A percentile compares a stretch with the other conserved stretches of the same genome.
These are phyloP conservation scores for Diospyros lotus DNA, from an alignment of 148 eudicot genomes.

Conservation along the genomic window DNA sequence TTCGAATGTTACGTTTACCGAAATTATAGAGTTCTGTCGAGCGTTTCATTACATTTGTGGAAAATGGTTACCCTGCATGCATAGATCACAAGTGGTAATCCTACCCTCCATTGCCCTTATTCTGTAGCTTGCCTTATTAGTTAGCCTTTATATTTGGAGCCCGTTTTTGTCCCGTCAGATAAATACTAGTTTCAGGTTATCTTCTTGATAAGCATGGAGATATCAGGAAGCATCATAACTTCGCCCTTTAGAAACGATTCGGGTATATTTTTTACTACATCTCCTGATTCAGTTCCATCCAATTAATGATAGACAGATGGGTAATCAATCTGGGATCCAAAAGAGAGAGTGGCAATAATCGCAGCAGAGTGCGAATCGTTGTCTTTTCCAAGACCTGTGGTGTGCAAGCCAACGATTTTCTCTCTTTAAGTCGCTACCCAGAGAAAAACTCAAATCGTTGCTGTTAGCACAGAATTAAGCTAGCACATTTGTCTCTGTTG, in stretches of 20 bases:
- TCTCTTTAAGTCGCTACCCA: not conserved
- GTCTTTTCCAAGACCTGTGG: not conserved
- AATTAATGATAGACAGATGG: not conserved
- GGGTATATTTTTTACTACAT: not conserved
- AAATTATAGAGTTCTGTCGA: too few species aligned
- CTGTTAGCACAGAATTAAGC: too few species aligned
- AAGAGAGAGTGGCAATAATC: not conserved
- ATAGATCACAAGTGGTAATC: too few species aligned
- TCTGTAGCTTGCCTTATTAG: too few species aligned
- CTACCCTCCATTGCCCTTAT: too few species aligned
- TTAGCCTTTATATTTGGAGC: too few species aligned
- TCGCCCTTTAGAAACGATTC: slow-evolving; percentile 19
- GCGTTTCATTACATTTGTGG: too few species aligned
- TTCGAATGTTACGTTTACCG: too few species aligned
- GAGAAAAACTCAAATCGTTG: too few species aligned
- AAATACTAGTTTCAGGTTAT: slow-evolving; percentile 32
- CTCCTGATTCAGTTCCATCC: not conserved
- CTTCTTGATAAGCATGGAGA: slow-evolving; percentile 21
- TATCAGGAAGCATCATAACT: slow-evolving; percentile 16
- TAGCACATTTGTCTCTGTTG: too few species aligned
- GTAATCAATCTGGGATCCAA: not conserved
- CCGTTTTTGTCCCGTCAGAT: not conserved
- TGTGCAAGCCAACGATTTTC: not conserved
- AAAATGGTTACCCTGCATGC: too few species aligned
- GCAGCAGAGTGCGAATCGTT: too few species aligned